phyloP scores from a whole-genome alignment of 2,329 filamentous ascomycete species.

The Penicillium sp. region DNA sequence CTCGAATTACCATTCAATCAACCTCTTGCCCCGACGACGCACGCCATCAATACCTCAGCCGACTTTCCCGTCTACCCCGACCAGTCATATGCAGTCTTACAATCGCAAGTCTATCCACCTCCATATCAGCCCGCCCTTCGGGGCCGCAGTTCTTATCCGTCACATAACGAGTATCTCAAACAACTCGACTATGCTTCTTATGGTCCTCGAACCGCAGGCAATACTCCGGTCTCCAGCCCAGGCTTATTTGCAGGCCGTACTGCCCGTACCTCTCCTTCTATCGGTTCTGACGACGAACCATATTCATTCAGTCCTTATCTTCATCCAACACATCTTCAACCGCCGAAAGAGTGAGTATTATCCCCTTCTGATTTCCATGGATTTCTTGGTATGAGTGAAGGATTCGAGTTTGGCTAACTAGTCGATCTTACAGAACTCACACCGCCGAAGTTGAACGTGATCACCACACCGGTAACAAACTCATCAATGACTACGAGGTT shows the following conservation, averaged over 20 bases:
- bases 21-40: conserved; percentile 18
- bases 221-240: conserved; percentile 46
- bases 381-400: conserved; percentile 13
- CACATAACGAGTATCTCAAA: conserved; percentile 26
- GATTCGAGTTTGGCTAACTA: conserved; percentile 10
- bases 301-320: conserved; percentile 57
- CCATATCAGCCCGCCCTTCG: conserved; percentile 34
- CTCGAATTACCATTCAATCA: conserved; percentile 15
- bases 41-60: conserved; percentile 16
- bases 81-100: conserved; percentile 46
- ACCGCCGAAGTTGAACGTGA: conserved; percentile 89
- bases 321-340: conserved; percentile 68
- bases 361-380: conserved; percentile 3
- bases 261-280: conserved; percentile 28
- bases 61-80: conserved; percentile 46
- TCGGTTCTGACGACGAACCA: conserved; percentile 34
- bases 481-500: conserved; percentile 97
- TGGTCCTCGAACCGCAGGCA: conserved; percentile 40
- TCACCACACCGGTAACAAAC: conserved; percentile 81
- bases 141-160: conserved; percentile 42
- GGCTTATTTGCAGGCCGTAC: conserved; percentile 41
- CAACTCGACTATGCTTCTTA: conserved; percentile 13
- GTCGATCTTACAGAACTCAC: conserved; percentile 61
- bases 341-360: conserved; percentile 68
- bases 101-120: conserved; percentile 40